Base-by-base conservation (phyloP, 1,139 yeast species). In the Nakaseomyces bracarensis region DNA sequence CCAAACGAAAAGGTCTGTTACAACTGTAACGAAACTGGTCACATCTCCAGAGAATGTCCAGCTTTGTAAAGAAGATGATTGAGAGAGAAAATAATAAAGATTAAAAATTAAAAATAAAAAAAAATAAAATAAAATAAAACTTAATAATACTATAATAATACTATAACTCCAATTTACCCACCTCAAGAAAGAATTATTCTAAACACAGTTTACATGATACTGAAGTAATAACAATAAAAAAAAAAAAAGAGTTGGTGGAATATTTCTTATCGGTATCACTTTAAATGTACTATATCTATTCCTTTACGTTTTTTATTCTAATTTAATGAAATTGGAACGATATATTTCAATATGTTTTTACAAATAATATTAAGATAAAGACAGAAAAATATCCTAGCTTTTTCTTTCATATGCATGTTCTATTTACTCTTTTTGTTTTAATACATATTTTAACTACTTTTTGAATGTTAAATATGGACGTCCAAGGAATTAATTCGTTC, bases 1-100 rank as follows among this genome's bases (percentile, higher is more conserved):
- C 55, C 69, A 28, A 65, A 64, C 46, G 66, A 71, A 54, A 75
- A 75, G 71, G 77, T 84, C 49, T 82, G 93, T 69, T 82, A 78
- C 76, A 82, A 81, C 69, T 87, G 96, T 70, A 94, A 95, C 63
- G 83, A 81, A 67, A 70, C 80, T 51, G 95, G 95, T 57, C 95
- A 86, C 71, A 77, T 84, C 60, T 94, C 95, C 48, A 91, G 82
- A 65, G 81, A 77, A 63, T 86, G 96, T 67, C 72, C 79, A 41
- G 41, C 40, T 25, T 44, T 42, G 42, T 39, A 39, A 31, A 15
- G 21, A 13, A 2, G 11, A 30, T 14, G n/a, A 13, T 14, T 10
- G 22, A 23, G 11, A 35, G 27, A 16, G 10, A 27, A 18, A 27
- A 21, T 14, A 26, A 26, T 18, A 29, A 35, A 39, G 4, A 28